A percentile compares a stretch with the other conserved stretches of the same genome.
Conservation (phyloP, 306 rosid species). For the Cicer bijugum region DNA sequence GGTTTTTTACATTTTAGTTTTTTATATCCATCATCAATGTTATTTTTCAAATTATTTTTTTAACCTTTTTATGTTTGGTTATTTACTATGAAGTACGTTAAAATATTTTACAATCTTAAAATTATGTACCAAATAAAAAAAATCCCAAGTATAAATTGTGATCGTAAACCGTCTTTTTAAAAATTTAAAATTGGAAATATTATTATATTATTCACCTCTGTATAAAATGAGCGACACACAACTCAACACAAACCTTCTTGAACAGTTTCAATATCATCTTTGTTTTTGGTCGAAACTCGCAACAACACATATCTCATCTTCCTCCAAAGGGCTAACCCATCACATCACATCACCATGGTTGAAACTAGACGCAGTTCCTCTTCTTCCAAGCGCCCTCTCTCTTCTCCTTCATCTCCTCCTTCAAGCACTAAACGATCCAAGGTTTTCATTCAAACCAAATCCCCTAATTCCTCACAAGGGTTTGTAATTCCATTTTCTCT, state of each 20-base stretch:
- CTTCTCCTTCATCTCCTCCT: conserved; percentile 75
- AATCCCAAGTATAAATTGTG: too few relatives aligned
- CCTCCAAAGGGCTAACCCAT: neutral
- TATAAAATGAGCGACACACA: conserved; percentile 29
- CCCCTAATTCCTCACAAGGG: conserved; percentile 13
- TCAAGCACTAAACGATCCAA: conserved; percentile 78
- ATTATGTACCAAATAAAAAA: too few relatives aligned
- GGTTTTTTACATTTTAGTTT: too few relatives aligned
- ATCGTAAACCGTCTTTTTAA: too few relatives aligned
- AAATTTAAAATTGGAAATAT: too few relatives aligned
- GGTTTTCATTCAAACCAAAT: conserved; percentile 55
- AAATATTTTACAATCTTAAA: too few relatives aligned
- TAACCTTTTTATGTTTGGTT: too few relatives aligned
- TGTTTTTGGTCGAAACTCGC: conserved; percentile 2
- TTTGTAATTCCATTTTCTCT: neutral
- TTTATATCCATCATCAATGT: too few relatives aligned
- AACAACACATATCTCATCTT: neutral
- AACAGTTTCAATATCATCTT: conserved; percentile 30
- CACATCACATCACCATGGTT: conserved; percentile 65
- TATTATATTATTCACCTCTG: too few relatives aligned
- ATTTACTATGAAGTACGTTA: too few relatives aligned
- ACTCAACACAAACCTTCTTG: conserved; percentile 38
- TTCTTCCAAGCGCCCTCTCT: conserved; percentile 77
- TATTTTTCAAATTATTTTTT: too few relatives aligned
- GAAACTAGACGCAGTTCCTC: conserved; percentile 86